Percentiles rank a stretch among this genome's conserved stretches.
Evolutionary conservation across 768 basidiomycete species (phyloP).

Genomic region (Trametes cubensis): DNA sequence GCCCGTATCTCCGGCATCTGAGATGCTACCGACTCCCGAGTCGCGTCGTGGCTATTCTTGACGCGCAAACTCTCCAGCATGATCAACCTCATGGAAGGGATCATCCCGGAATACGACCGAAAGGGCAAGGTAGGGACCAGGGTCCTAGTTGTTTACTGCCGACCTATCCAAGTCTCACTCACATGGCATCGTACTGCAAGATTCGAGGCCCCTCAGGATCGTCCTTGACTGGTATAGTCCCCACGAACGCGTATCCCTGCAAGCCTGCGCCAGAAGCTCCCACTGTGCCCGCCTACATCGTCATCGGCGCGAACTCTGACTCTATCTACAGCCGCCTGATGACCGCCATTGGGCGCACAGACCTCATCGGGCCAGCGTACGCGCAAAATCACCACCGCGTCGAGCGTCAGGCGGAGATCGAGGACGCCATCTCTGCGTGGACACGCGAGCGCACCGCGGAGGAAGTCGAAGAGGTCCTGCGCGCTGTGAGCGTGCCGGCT

Average conservation of each 20-base stretch:
- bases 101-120: conserved; percentile 75
- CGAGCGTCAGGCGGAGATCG: conserved; percentile 52
- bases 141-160: background rate
- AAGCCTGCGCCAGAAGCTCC: conserved; percentile 48
- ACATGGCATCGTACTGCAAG: conserved; percentile 35
- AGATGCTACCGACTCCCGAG: too few relatives aligned
- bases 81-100: conserved; percentile 77
- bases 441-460: conserved; percentile 52
- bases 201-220: conserved; percentile 74
- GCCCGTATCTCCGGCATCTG: conserved; percentile 1
- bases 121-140: conserved; percentile 55
- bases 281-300: conserved; percentile 53
- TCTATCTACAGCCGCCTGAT: conserved; percentile 70
- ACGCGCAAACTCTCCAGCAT: conserved; percentile 45
- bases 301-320: conserved; percentile 76
- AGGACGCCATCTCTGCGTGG: conserved; percentile 64
- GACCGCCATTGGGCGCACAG: conserved; percentile 57
- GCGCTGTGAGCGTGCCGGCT: conserved; percentile 59
- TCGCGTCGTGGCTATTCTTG: too few relatives aligned
- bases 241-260: conserved; percentile 76
- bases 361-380: conserved; percentile 59
- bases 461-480: conserved; percentile 55
- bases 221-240: conserved; percentile 74
- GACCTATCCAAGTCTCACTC: background rate
- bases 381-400: conserved; percentile 48